These are phyloP conservation scores for Rubia tinctorum DNA, from an alignment of 305 asterid genomes.

Conservation along the genomic window DNA sequence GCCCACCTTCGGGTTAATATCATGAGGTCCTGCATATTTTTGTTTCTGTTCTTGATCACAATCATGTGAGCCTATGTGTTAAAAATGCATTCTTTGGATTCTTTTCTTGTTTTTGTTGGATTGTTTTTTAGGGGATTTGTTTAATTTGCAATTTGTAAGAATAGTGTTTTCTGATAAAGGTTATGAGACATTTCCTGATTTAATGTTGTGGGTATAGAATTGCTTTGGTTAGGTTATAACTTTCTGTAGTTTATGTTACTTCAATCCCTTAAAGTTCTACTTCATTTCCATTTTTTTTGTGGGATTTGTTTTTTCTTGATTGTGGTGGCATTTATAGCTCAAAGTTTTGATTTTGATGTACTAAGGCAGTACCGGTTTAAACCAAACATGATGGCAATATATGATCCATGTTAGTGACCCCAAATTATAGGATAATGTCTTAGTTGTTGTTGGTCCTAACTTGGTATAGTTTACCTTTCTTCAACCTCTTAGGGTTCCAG, in stretches of 20 bases:
- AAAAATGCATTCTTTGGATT: not conserved
- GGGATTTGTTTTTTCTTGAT: constrained; percentile 12
- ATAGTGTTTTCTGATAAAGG: not conserved
- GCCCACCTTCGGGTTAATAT: constrained; percentile 96
- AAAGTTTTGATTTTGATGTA: constrained; percentile 15
- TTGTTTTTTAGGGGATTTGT: not conserved
- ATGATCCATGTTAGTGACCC: not conserved
- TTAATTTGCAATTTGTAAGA: not conserved
- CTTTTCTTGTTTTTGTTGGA: not conserved
- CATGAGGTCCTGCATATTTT: constrained; percentile 53
- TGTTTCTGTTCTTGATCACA: constrained; percentile 14
- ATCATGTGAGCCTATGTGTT: constrained; percentile 10
- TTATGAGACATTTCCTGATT: not conserved
- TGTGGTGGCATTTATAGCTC: constrained; percentile 10
- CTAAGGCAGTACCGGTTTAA: not conserved
- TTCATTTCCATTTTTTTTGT: not conserved
- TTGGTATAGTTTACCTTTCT: not conserved
- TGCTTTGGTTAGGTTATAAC: not conserved
- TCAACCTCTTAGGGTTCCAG: not conserved
- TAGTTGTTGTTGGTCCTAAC: not conserved
- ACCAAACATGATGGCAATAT: no score
- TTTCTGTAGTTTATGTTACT: not conserved
- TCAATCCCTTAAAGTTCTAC: not conserved
- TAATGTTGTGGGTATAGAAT: not conserved
- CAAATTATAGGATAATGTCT: no score